Percentiles rank a stretch among this genome's conserved stretches.
phyloP scores from a whole-genome alignment of 176 grass and related monocot genomes.

The Metroxylon sagu region DNA sequence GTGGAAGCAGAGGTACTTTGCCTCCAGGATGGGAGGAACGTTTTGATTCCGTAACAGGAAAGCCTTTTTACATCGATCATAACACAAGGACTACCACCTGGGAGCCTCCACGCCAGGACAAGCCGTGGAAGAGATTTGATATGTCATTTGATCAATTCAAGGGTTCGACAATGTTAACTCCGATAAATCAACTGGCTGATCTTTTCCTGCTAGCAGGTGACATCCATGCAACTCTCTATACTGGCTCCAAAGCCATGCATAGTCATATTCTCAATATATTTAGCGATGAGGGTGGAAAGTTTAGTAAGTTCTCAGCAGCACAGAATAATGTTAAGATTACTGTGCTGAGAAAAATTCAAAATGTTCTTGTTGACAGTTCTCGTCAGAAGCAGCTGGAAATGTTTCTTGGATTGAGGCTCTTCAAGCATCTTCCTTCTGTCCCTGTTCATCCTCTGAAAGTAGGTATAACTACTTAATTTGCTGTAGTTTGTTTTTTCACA shows the following conservation, averaged over 20 bases:
- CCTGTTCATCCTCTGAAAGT: slow-evolving; percentile 85
- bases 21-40: slow-evolving; percentile 93
- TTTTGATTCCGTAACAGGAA: slow-evolving; percentile 85
- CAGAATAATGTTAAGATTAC: slow-evolving; percentile 99
- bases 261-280: slow-evolving; percentile 98
- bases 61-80: slow-evolving; percentile 93
- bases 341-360: slow-evolving; percentile 79
- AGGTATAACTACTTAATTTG: slow-evolving; percentile 23
- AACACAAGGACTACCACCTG: slow-evolving; percentile 80
- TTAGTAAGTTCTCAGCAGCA: slow-evolving; percentile 87
- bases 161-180: slow-evolving; percentile 71
- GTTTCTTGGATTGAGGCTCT: slow-evolving; percentile 96
- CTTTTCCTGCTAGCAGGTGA: slow-evolving; percentile 93
- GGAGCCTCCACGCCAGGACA: slow-evolving; percentile 85
- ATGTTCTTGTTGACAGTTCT: slow-evolving; percentile 76
- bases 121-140: slow-evolving; percentile 95
- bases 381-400: slow-evolving; percentile 98
- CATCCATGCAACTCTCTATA: slow-evolving; percentile 99
- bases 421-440: slow-evolving; percentile 88
- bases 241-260: slow-evolving; percentile 99
- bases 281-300: slow-evolving; percentile 82
- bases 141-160: slow-evolving; percentile 95
- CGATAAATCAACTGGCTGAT: slow-evolving; percentile 85
- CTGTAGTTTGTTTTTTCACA: background rate
- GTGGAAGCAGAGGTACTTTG: slow-evolving; percentile 40